Evolutionary conservation across 177 flowering plant genomes (phyloP), one percentile per base, ranked within the genome.

Genomic region (Tripterygium wilfordii): DNA sequence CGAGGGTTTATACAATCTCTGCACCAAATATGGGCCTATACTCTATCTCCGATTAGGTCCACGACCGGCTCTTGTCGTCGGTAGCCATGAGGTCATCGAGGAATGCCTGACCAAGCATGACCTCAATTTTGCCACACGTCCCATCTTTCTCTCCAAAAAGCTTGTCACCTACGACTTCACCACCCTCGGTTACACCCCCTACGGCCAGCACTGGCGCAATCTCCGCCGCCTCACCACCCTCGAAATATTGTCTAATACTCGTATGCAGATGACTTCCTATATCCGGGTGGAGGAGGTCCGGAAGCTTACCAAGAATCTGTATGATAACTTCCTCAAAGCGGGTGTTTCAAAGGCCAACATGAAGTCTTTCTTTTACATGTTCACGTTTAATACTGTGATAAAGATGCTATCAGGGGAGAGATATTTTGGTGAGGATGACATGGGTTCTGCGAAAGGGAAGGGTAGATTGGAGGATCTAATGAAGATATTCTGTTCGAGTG

Each of bases 161-260:
- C 20, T 23, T n/a, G 29, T 42, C 17, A 42, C 23, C 10, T 24
- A 42, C 12, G 14, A 42, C 30, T 42, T 1, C 17, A 42, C 5
- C 10, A 42, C 45, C 4, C 12, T 42, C 1, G 45, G 29, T 2
- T 23, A 2, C 3, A 1, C 45, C 8, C n/a, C 45, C 8, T 42
- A 42, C 17, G 45, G 45, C 10, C 29, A 42, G 8, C 45, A 42
- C 8, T 42, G 45, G 45, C 45, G 45, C 15, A 25, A 25, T n/a
- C 30, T 42, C 30, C 23, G 45, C 17, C 28, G 30, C 16, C 28
- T 42, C 3, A n/a, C 45, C 9, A 15, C 45, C 45, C 1, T 25
- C 2, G 45, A 42, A 18, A 15, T 42, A 16, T 25, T 42, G 5
- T 23, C 45, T 5, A 13, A 15, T 2, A 3, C 5, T n/a, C 45